Evolutionary conservation across 495 filamentous ascomycete species (phyloP), one percentile per base, ranked within the genome.

Genomic region (Xylaria cubensis): DNA sequence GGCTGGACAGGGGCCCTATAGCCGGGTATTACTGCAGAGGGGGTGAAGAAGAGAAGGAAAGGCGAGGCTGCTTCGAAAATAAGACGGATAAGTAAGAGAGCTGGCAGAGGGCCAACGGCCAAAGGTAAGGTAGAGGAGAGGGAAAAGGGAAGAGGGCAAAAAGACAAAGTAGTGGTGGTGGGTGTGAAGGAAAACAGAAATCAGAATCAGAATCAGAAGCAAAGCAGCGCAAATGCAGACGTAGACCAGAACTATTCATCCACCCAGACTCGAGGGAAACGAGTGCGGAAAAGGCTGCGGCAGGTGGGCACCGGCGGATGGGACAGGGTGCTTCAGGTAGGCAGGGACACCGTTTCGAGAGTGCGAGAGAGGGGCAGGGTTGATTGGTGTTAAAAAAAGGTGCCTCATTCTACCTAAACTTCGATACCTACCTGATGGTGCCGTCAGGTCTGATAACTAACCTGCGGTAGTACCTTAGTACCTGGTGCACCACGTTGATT

Each of bases 321-420:
- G 76, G 72, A 71, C 69, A 67, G 67, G 73, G 74, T 71, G 70
- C 72, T 39, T 55, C 55, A 59, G 55, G 55, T 70, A 42, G 64
- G 72, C 70, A 76, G 76, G 69, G 71, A 42, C 48, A 34, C 29
- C 56, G 71, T 74, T 75, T 77, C 75, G 73, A 77, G 76, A 73
- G 74, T 62, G 72, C 69, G 74, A 73, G 77, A 76, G 75, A 76
- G 75, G 77, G 75, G 74, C 74, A 77, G 62, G 61, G 71, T 74
- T 70, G 59, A 62, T 76, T 79, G 75, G 76, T 34, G 75, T 64
- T 71, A 70, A 46, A 46, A 46, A 46, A 46, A 74, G 72, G n/a
- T 61, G 58, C 58, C 58, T 36, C 58, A 61, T 61, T 39, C 36
- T 39, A n/a, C n/a, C n/a, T n/a, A n/a, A n/a, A n/a, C n/a, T n/a